A percentile compares a stretch with the other conserved stretches of the same genome.
Evolutionary conservation across 352 stramenopile genomes (phyloP).

Genomic region (Pythium angustatum): DNA sequence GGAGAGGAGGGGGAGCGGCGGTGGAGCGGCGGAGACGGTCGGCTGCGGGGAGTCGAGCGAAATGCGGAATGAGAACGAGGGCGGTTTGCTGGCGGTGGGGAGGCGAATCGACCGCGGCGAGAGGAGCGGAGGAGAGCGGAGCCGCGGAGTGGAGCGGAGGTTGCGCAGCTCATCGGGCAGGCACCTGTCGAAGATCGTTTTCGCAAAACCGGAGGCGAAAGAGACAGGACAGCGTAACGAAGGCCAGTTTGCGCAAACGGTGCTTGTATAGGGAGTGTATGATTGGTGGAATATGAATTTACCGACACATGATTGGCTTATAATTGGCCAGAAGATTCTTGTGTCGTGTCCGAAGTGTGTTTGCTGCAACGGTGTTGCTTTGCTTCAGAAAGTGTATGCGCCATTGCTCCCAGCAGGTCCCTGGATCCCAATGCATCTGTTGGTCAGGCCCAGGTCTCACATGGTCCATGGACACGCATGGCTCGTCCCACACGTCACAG

Average conservation of each 20-base stretch:
- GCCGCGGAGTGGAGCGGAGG: neutral
- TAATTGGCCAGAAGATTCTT: conserved; percentile 31
- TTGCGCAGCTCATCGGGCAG: neutral
- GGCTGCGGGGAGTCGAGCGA: conserved; percentile 21
- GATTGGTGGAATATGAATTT: conserved; percentile 21
- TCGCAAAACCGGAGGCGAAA: conserved; percentile 27
- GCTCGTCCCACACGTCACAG: neutral
- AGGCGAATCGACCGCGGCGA: neutral
- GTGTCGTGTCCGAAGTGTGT: conserved; percentile 9
- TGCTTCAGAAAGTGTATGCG: conserved; percentile 30
- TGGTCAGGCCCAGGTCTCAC: too few species aligned
- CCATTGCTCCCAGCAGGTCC: conserved; percentile 24
- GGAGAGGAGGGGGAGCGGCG: neutral
- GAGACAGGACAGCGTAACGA: neutral
- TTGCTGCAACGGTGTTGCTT: conserved; percentile 9
- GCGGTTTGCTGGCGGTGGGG: neutral
- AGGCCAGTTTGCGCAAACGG: conserved; percentile 33
- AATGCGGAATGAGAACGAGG: conserved; percentile 27
- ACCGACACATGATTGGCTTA: conserved; percentile 16
- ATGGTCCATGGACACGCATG: neutral
- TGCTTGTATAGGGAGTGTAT: conserved; percentile 1
- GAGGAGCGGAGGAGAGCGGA: neutral
- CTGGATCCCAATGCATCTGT: too few species aligned
- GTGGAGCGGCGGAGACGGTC: neutral
- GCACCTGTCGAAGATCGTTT: conserved; percentile 37